phyloP scores from a whole-genome alignment of 331 rosid species.

The Prunus yedoensis region DNA sequence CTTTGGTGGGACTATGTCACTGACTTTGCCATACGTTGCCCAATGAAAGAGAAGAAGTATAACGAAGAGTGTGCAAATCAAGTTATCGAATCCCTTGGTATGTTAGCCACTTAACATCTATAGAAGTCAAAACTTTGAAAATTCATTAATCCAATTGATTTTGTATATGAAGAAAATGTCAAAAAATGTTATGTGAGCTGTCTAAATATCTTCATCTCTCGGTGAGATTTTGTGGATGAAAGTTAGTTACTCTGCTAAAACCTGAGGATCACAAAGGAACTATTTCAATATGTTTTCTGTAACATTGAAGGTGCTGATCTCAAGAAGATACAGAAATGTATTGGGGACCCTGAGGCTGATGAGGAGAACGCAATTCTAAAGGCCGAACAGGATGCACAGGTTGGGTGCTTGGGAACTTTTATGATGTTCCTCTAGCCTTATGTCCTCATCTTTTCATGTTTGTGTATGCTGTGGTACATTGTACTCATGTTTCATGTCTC shows the following conservation, averaged over 20 bases:
- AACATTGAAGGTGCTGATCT: constrained; percentile 58
- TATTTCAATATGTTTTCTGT: constrained; percentile 16
- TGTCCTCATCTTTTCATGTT: constrained; percentile 7
- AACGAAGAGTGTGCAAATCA: constrained; percentile 73
- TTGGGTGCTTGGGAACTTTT: constrained; percentile 24
- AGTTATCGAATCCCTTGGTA: constrained; percentile 88
- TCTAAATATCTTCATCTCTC: background rate
- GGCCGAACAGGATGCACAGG: constrained; percentile 93
- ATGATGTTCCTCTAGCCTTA: background rate
- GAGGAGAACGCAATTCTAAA: constrained; percentile 71
- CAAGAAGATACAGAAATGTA: constrained; percentile 68
- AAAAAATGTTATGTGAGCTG: background rate
- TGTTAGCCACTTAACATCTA: constrained; percentile 26
- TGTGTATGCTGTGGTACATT: constrained; percentile 3
- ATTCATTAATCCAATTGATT: background rate
- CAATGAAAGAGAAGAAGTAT: constrained; percentile 75
- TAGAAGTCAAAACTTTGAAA: constrained; percentile 9
- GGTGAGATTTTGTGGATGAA: constrained; percentile 5
- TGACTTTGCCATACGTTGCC: constrained; percentile 96
- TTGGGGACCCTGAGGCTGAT: constrained; percentile 77
- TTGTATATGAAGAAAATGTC: background rate
- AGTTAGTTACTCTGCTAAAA: background rate
- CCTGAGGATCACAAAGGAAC: background rate
- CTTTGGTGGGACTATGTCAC: constrained; percentile 99
- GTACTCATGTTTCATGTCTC: constrained; percentile 25